These are phyloP conservation scores for Aspergillus incahuasiensis DNA, from an alignment of 495 filamentous ascomycete genomes.

Conservation along the genomic window DNA sequence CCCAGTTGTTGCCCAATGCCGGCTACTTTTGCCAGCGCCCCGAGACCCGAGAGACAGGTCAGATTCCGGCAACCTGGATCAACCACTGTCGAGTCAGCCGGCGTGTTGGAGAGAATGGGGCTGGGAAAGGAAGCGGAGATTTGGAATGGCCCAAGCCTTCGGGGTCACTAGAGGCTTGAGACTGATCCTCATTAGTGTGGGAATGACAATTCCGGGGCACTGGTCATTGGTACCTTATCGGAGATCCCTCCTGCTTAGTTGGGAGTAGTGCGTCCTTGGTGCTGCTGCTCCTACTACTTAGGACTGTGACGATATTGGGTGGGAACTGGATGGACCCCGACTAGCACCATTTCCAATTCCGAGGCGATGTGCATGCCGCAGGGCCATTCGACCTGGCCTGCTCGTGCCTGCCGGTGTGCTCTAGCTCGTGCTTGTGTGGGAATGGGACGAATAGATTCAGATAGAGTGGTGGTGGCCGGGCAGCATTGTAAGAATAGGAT, in stretches of 20 bases:
- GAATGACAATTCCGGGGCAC: constrained; percentile 11
- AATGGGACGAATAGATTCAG: neutral
- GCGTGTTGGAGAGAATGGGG: neutral
- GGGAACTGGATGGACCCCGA: constrained; percentile 1
- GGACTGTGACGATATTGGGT: neutral
- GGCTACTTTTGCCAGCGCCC: neutral
- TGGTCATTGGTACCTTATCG: constrained; percentile 22
- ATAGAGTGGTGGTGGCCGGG: neutral
- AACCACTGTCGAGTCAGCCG: neutral
- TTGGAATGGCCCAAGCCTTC: constrained; percentile 14
- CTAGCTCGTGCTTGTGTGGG: neutral
- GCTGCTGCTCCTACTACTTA: neutral
- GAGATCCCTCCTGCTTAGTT: constrained; percentile 2
- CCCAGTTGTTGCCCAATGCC: neutral
- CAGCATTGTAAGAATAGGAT: constrained; percentile 1
- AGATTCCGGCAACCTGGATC: constrained; percentile 10
- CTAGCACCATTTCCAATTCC: constrained; percentile 7
- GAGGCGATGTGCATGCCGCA: neutral
- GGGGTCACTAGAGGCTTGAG: neutral
- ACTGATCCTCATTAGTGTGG: neutral
- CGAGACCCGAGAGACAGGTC: neutral
- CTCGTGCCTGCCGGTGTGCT: neutral
- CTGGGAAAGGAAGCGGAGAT: constrained; percentile 3
- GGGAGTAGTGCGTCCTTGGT: constrained; percentile 2
- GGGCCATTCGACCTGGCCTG: neutral